Evolutionary conservation across 163 green algal species (phyloP).

Genomic region (Scenedesmus sp.): DNA sequence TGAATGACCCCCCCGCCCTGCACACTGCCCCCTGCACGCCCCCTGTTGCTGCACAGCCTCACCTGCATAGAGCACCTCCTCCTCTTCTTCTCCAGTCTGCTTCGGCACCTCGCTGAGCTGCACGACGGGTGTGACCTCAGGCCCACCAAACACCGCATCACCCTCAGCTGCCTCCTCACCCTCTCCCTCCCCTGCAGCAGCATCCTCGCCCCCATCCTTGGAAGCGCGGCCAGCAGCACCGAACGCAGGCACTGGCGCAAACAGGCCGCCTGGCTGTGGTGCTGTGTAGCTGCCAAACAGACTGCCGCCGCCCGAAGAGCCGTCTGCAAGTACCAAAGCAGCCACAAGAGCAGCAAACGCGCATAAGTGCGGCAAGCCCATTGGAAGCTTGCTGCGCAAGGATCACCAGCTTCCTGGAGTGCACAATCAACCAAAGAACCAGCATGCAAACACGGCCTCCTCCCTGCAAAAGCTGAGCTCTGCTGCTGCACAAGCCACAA

Average conservation of each 20-base stretch:
- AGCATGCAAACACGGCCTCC: not conserved
- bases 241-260: conserved; percentile 26
- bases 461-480: too few species aligned
- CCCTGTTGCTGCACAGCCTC: not conserved
- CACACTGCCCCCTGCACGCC: not conserved
- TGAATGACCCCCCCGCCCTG: not conserved
- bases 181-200: conserved; percentile 17
- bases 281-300: conserved; percentile 52
- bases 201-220: not conserved
- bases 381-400: not conserved
- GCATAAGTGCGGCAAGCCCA: too few species aligned
- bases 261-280: conserved; percentile 16
- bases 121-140: conserved; percentile 41
- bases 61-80: conserved; percentile 80
- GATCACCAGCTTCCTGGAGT: not conserved
- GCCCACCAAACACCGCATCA: conserved; percentile 48
- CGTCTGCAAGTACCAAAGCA: not conserved
- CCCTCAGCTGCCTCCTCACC: conserved; percentile 23
- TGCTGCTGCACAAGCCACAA: too few species aligned
- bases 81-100: conserved; percentile 87
- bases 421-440: too few species aligned
- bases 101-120: conserved; percentile 55
- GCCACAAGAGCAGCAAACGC: not conserved
- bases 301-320: conserved; percentile 21
- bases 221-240: conserved; percentile 7